Base-by-base conservation (phyloP, 768 basidiomycete genomes). In the Holtermannia corniformis region DNA sequence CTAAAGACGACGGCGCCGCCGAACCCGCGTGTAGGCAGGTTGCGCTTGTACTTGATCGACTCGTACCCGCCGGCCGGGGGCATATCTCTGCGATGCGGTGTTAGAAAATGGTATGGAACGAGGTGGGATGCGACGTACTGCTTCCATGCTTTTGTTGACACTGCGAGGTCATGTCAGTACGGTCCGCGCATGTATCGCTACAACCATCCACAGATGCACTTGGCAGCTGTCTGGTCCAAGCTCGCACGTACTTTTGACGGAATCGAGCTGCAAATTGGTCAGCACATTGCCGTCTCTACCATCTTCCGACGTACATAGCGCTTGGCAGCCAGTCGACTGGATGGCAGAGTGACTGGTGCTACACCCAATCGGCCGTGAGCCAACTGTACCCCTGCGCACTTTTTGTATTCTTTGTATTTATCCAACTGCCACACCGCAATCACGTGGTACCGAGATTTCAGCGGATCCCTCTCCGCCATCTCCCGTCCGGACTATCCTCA, bases 21-120 rank as follows among this genome's bases (percentile, higher is more conserved):
- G 3, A 70, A 68, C 1, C 75, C 74, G 47, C 86, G 81, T 70
- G 88, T 77, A 44, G 93, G 91, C 44, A 97, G 81, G 74, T 92
- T 93, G 61, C 93, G 86, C 74, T 90, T 92, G 80, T 96, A 99
- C 74, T 84, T 84, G 75, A 99, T 75, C 24, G 84, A 75, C 69
- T 87, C 90, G 75, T 93, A 99, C 1, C 93, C 93, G 57, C 90
- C 91, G 43, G 82, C 62, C 41, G 93, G 93, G 63, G 93, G 93
- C 82, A 99, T 85, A 69, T 99, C 93, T 75, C 92, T 95, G 74
- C 49, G 22, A 44, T 37, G 32, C 32, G 32, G 16, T 37, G 7
- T 37, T 37, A 37, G 32, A 37, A 37, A 7, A 7, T 16, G 32
- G 10, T 16, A 37, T 7, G 32, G 10, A n/a, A n/a, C n/a, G n/a